phyloP scores from a whole-genome alignment of 257 asterid species.

The Fraxinus excelsior region DNA sequence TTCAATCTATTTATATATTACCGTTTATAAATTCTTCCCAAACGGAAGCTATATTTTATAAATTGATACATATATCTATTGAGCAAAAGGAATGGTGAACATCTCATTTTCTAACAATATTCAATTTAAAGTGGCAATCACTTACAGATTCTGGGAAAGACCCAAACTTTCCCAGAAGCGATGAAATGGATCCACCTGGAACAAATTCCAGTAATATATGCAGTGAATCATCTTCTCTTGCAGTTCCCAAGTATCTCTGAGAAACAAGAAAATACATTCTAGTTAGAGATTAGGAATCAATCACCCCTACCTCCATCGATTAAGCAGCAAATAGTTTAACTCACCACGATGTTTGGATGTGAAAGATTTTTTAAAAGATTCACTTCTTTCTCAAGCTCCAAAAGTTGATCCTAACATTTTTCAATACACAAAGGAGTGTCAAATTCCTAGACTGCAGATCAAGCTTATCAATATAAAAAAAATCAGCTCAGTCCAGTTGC shows the following conservation, averaged over 20 bases:
- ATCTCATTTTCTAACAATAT: background rate
- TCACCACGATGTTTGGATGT: conserved; percentile 96
- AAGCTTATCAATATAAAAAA: background rate
- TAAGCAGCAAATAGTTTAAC: conserved; percentile 25
- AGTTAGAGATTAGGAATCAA: conserved; percentile 20
- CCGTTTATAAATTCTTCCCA: too few relatives aligned
- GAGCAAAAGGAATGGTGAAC: background rate
- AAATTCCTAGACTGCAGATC: background rate
- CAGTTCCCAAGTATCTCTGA: conserved; percentile 98
- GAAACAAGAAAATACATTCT: conserved; percentile 27
- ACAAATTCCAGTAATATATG: conserved; percentile 94
- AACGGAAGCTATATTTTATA: background rate
- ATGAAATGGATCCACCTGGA: conserved; percentile 96
- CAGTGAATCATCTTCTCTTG: conserved; percentile 83
- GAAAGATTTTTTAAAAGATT: conserved; percentile 90
- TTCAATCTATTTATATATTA: too few relatives aligned
- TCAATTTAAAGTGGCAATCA: conserved; percentile 21
- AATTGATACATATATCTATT: background rate
- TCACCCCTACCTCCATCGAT: background rate
- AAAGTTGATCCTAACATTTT: conserved; percentile 67
- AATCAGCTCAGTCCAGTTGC: conserved; percentile 24
- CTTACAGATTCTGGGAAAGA: conserved; percentile 97
- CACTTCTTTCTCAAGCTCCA: conserved; percentile 98
- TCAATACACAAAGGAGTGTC: conserved; percentile 24
- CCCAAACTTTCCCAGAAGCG: conserved; percentile 95